These are phyloP conservation scores for Saccharomyces hybrid DNA, from an alignment of 1,139 yeast genomes.

Conservation along the genomic window DNA sequence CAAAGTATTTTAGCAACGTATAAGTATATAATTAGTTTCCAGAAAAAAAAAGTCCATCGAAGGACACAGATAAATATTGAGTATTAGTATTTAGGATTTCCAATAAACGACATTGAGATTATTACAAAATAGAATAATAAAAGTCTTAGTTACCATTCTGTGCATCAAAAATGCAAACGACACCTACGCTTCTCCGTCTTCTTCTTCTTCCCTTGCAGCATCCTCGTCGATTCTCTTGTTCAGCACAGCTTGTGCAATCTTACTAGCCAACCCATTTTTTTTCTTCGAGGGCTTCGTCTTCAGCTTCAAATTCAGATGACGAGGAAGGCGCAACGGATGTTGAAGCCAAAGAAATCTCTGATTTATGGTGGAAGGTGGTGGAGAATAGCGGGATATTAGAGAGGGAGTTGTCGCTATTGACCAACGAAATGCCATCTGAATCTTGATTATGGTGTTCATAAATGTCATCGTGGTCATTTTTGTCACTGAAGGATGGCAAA, in stretches of 20 bases:
- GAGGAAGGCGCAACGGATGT: constrained; percentile 12
- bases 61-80: background rate
- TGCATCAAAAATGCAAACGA: background rate
- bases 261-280: constrained; percentile 16
- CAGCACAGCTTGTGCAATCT: constrained; percentile 25
- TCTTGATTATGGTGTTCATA: constrained; percentile 15
- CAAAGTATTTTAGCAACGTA: background rate
- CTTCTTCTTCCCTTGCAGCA: background rate
- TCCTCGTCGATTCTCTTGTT: constrained; percentile 16
- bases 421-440: constrained; percentile 30
- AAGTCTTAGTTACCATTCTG: background rate
- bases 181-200: background rate
- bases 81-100: background rate
- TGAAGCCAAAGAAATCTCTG: constrained; percentile 10
- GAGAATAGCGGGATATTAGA: constrained; percentile 32
- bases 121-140: background rate
- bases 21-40: background rate
- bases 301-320: constrained; percentile 20
- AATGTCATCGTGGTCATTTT: constrained; percentile 7
- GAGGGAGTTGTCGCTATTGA: constrained; percentile 31
- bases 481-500: background rate
- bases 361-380: constrained; percentile 10
- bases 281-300: constrained; percentile 12
- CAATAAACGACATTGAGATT: background rate
- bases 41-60: background rate